Percentiles rank a stretch among this genome's conserved stretches.
phyloP scores from a whole-genome alignment of 306 rosid species.

The Acacia crassicarpa region DNA sequence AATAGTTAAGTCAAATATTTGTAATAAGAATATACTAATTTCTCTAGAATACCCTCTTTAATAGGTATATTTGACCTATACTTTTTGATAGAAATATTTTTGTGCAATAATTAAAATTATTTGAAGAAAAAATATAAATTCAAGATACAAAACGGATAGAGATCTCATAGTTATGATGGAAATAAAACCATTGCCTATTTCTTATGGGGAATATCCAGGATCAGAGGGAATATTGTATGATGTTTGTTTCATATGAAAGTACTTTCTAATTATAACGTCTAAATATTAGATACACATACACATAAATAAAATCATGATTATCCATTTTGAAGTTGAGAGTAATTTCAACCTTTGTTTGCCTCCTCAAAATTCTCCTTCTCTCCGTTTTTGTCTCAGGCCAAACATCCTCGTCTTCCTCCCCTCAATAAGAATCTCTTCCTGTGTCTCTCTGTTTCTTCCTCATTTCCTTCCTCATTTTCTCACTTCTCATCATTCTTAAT shows the following conservation, averaged over 20 bases:
- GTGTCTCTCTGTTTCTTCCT: constrained; percentile 40
- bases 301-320: background rate
- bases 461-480: constrained; percentile 42
- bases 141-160: no score
- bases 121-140: no score
- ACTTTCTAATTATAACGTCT: background rate
- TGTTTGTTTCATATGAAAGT: background rate
- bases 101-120: no score
- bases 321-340: constrained; percentile 17
- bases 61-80: no score
- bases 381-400: constrained; percentile 56
- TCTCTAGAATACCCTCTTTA: no score
- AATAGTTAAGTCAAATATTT: no score
- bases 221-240: no score
- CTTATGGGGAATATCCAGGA: no score
- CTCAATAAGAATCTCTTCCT: constrained; percentile 62
- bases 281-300: background rate
- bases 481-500: constrained; percentile 20
- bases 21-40: no score
- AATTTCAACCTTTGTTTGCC: constrained; percentile 59
- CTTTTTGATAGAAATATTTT: no score
- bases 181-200: no score
- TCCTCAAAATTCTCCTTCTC: constrained; percentile 63
- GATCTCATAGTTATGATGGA: no score
- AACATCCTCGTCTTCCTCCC: constrained; percentile 28